These are phyloP conservation scores for Omphalea diandra DNA, from an alignment of 441 rosid species.

Conservation along the genomic window DNA sequence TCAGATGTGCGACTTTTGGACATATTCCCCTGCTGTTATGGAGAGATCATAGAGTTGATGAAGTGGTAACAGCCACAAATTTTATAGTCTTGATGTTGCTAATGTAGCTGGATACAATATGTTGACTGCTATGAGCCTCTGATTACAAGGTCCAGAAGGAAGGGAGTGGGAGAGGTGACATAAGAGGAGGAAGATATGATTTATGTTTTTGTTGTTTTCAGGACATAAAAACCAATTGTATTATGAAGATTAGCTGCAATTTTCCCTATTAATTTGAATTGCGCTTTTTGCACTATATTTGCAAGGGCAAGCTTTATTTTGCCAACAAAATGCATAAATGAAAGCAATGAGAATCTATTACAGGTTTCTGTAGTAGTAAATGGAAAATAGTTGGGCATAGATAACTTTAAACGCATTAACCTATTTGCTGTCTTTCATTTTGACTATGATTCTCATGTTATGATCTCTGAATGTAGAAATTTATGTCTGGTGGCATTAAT, in stretches of 20 bases:
- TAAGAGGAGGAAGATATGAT: neutral
- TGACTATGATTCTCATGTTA: neutral
- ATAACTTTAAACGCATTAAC: neutral
- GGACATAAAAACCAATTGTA: neutral
- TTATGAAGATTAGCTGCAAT: no score
- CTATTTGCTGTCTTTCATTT: neutral
- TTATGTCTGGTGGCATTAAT: neutral
- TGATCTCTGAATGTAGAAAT: neutral
- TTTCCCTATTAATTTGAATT: neutral
- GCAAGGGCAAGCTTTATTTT: neutral
- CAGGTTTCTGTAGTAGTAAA: neutral
- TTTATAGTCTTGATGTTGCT: slow-evolving; percentile 1
- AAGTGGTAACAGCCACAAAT: neutral
- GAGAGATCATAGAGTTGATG: neutral
- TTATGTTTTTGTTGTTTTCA: neutral
- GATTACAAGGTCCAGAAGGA: neutral
- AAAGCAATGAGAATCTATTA: neutral
- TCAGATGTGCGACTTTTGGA: neutral
- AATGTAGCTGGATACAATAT: neutral
- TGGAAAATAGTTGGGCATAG: neutral
- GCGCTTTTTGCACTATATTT: neutral
- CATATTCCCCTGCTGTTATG: neutral
- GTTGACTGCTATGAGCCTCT: no score
- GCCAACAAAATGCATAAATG: neutral
- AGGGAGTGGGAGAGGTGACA: neutral